Base-by-base conservation (phyloP, 805 yeast species). In the Kockiozyma suomiensis region DNA sequence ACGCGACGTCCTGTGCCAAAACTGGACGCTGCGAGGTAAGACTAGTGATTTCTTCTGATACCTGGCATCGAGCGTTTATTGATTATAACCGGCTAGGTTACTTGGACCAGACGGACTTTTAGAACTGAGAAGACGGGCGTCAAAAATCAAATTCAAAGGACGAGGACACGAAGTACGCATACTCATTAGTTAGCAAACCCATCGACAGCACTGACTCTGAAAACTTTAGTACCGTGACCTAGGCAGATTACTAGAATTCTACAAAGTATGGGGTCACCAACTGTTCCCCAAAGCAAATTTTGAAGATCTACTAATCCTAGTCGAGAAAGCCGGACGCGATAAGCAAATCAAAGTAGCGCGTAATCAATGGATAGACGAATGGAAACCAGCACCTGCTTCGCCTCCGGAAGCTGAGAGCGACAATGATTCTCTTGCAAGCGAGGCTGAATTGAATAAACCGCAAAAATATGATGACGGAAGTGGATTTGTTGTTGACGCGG, bases 241-340 rank as follows among this genome's bases (percentile, higher is more conserved):
- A 55, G 71, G 78, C 8, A 73, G 77, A 35, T 70, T 88, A 5
- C 70, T 87, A 6, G 78, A 79, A 32, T 76, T 81, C 38, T 88
- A 86, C 70, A 90, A 87, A 72, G 68, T 85, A 35, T 88, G 93
- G 92, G 90, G 87, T 0, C 93, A 88, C 71, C 76, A 80, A 23
- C 68, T 90, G 40, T 90, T 81, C 69, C 96, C 97, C 3, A 88
- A 87, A 74, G 90, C 94, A 15, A 85, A 82, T 63, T 88, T 91
- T 65, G 76, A 77, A 49, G 96, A 89, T 71, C 85, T 91, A 68
- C 74, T 87, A 0, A 76, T 78, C 25, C 73, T 86, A 66, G 73
- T 85, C 50, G 76, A 80, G 42, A 73, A 78, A 15, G 78, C 83
- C 43, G 85, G 88, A 13, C 73, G 72, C 62, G 71, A 70, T 4